Evolutionary conservation across 139 green algal species (phyloP), one percentile per base, ranked within the genome.

Genomic region (Tetradesmus obliquus): DNA sequence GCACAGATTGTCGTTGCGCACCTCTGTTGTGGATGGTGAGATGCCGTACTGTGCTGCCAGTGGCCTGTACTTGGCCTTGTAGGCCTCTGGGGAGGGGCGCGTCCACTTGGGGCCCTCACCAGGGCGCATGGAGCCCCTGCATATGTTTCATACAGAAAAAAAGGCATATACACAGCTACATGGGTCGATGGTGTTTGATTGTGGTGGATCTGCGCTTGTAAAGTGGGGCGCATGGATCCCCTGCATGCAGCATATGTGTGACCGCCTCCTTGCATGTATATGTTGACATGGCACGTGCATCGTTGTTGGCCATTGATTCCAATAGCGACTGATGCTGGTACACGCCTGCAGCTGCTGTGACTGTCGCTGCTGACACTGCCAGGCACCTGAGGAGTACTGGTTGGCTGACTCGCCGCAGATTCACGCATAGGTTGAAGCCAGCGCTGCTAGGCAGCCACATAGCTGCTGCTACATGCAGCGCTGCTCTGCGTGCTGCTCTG

Each of bases 101-200:
- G 45, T 22, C 87, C 87, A 91, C 45, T 66, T 66, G 45, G 72
- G 87, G 22, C 87, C 87, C 9, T 58, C 51, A 20, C 74, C 74
- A 15, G 74, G 72, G 3, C 87, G 66, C 72, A 91, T 45, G 74
- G 79, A 91, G 72, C 87, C 87, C 72, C 87, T 90, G 66, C 71
- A 54, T 55, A 32, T 45, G 32, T 45, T 45, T 45, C 0, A 45
- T 45, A 45, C 32, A 45, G 32, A 45, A 45, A 79, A 79, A 19
- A 17, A 79, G 17, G 19, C 1, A 79, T n/a, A 17, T n/a, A 19
- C 19, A 79, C 17, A 19, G 69, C 19, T 17, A 79, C 15, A 19
- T 79, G 17, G 19, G 69, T 19, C 69, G 19, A 19, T 17, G 69
- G 69, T n/a, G 19, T n/a, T 79, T 79, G 15, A 17, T n/a, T 79